Evolutionary conservation across 768 basidiomycete genomes (phyloP), one percentile per base, ranked within the genome.

Genomic region (Amanita phalloides): DNA sequence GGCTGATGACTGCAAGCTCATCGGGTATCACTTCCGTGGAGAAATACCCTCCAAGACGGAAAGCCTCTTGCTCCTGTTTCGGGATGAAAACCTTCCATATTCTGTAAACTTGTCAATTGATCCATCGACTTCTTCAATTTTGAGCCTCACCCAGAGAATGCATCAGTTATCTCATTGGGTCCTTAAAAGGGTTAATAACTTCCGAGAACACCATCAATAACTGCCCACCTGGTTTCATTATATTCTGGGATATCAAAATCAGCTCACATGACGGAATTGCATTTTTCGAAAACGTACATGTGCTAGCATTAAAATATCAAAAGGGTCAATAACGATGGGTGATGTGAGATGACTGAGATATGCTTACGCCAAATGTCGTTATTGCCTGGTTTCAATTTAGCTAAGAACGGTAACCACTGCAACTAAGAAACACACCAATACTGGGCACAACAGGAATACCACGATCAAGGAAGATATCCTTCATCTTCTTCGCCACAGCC

Each of bases 331-430:
- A 54, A 48, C 51, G 32, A 46, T 35, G 49, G 57, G 52, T 38
- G 54, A 42, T 48, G 30, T 30, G 55, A 53, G 58, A 53, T 50
- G 20, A 33, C 51, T 21, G 36, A 36, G 35, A 51, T 11, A 23
- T n/a, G 64, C 83, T 73, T 68, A 87, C 85, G 90, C 80, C 87
- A 92, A 45, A 94, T 76, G 70, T 94, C 91, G 65, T 94, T 94
- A 66, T 94, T 94, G 21, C 90, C 90, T 87, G 55, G 10, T 21
- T 55, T 20, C 33, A 47, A 45, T n/a, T 33, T 21, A 30, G 39
- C 32, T 49, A 47, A 45, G 51, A 41, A 55, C 26, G 21, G 45
- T 26, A 32, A 35, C 33, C 28, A 30, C 30, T 14, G 38, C 41
- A 35, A 39, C 52, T 25, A 41, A 17, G 37, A 26, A 10, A 60